These are phyloP conservation scores for Astragalus membranaceus DNA, from an alignment of 306 rosid genomes.

Conservation along the genomic window DNA sequence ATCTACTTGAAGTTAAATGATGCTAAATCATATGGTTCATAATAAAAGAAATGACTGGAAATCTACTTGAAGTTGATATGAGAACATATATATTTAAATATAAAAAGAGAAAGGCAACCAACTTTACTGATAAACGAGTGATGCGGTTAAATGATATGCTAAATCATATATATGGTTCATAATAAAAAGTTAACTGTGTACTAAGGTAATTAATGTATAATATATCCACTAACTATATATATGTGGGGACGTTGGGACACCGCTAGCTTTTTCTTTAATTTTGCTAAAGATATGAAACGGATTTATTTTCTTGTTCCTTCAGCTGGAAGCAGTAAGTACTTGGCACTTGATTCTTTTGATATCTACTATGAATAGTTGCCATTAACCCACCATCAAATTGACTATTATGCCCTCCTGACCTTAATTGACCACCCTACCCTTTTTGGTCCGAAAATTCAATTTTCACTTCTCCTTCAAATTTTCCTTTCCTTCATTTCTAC, in stretches of 20 bases:
- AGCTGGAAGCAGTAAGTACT: slow-evolving; percentile 11
- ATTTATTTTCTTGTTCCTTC: background rate
- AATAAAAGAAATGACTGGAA: slow-evolving; percentile 11
- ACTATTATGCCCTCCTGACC: too few species aligned
- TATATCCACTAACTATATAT: too few species aligned
- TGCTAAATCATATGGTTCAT: too few species aligned
- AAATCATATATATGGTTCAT: slow-evolving; percentile 9
- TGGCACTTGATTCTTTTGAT: slow-evolving; percentile 29
- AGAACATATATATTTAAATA: background rate
- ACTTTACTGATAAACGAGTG: slow-evolving; percentile 9
- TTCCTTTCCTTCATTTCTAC: too few species aligned
- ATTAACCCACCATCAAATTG: too few species aligned
- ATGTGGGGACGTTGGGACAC: slow-evolving; percentile 18
- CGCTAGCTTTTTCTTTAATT: slow-evolving; percentile 21
- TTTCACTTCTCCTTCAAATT: too few species aligned
- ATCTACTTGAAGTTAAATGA: background rate
- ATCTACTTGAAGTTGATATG: background rate
- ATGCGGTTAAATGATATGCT: background rate
- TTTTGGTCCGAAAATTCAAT: too few species aligned
- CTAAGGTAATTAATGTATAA: background rate
- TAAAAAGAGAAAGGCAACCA: background rate
- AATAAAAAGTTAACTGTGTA: background rate
- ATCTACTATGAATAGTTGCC: too few species aligned
- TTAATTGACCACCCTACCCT: too few species aligned
- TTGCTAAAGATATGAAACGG: slow-evolving; percentile 17